These are phyloP conservation scores for Teratosphaeria epicoccoides DNA, from an alignment of 2,329 filamentous ascomycete genomes.

Conservation along the genomic window DNA sequence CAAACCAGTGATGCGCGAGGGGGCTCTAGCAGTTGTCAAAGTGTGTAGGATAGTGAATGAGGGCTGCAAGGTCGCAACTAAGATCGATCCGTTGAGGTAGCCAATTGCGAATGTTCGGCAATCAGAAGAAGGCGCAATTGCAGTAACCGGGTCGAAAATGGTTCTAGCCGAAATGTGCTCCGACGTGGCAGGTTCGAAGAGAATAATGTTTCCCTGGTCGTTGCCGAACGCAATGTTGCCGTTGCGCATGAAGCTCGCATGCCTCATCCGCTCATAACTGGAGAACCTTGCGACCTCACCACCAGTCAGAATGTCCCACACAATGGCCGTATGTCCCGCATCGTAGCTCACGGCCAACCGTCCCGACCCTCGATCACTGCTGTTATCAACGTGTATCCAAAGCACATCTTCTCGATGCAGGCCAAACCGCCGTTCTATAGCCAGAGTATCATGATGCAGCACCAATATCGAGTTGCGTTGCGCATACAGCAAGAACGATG, in stretches of 20 bases:
- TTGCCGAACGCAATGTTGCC: conserved; percentile 96
- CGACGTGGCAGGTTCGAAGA: conserved; percentile 86
- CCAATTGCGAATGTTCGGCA: conserved; percentile 94
- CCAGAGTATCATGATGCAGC: conserved; percentile 83
- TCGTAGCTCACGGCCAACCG: conserved; percentile 89
- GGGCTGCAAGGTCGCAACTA: conserved; percentile 81
- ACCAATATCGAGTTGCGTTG: conserved; percentile 74
- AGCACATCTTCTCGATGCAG: conserved; percentile 74
- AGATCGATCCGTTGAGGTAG: conserved; percentile 91
- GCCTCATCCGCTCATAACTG: conserved; percentile 75
- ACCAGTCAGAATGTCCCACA: conserved; percentile 92
- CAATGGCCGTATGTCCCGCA: conserved; percentile 78
- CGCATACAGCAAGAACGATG: conserved; percentile 80
- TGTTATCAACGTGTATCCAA: conserved; percentile 79
- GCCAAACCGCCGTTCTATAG: conserved; percentile 76
- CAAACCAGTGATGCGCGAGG: conserved; percentile 76
- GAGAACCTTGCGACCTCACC: conserved; percentile 85
- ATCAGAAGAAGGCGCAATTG: conserved; percentile 77
- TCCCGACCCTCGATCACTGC: conserved; percentile 75
- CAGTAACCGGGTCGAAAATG: conserved; percentile 90
- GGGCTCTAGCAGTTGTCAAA: conserved; percentile 68
- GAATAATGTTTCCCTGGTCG: conserved; percentile 79
- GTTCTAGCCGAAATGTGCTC: conserved; percentile 88
- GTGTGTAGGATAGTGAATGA: conserved; percentile 92
- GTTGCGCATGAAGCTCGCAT: conserved; percentile 91